Conservation (phyloP, 371 early-diverging fungal species). For the Amoeboradix gromovi region DNA sequence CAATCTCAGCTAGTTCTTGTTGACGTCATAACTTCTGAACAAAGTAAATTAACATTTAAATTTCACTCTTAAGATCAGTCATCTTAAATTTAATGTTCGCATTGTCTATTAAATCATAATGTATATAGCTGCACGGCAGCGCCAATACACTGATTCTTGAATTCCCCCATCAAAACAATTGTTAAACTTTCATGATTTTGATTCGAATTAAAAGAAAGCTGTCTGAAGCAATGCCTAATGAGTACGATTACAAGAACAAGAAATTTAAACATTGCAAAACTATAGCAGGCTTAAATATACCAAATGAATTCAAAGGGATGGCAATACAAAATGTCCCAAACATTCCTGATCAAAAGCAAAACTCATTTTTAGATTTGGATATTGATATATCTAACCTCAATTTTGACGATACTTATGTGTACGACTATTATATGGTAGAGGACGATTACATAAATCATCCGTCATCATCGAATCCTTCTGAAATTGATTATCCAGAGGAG, state of each 20-base stretch:
- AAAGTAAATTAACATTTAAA: no score
- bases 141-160: no score
- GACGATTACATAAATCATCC: not conserved
- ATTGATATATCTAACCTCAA: not conserved
- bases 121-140: no score
- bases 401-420: not conserved
- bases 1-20: no score
- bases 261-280: not conserved
- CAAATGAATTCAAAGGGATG: not conserved
- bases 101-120: no score
- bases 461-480: not conserved
- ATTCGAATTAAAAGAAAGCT: not conserved
- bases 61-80: no score
- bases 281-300: not conserved
- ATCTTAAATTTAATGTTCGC: no score
- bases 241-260: not conserved
- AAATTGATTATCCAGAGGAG: not conserved
- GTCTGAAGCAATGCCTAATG: not conserved
- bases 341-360: not conserved
- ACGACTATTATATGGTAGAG: not conserved
- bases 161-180: not conserved
- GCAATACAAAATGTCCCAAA: not conserved
- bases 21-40: no score
- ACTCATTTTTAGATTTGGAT: not conserved
- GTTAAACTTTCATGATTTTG: not conserved